Conservation (phyloP, 2,329 filamentous ascomycete species). For the Hypoxylon sp. region DNA sequence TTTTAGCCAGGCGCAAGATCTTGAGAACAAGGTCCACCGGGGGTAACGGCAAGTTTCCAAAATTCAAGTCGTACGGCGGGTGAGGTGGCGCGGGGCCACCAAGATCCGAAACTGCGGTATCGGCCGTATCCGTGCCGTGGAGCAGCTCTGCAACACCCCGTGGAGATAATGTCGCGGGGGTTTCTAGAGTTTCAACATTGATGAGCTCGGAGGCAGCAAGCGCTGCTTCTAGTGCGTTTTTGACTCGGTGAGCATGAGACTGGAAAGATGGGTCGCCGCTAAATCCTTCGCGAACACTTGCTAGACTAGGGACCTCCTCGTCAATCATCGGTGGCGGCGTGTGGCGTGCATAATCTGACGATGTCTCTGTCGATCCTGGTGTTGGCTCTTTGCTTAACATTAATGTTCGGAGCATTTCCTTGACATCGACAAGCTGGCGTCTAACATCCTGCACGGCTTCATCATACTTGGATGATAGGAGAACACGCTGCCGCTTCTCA, state of each 20-base stretch:
- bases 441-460: constrained; percentile 53
- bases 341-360: constrained; percentile 29
- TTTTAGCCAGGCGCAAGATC: constrained; percentile 49
- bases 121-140: constrained; percentile 9
- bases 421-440: constrained; percentile 50
- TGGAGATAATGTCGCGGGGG: constrained; percentile 17
- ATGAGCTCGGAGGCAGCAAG: constrained; percentile 44
- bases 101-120: not conserved
- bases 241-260: constrained; percentile 47
- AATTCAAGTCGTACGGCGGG: constrained; percentile 28
- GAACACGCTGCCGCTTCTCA: constrained; percentile 54
- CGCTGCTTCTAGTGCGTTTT: constrained; percentile 45
- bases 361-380: constrained; percentile 14
- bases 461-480: constrained; percentile 53
- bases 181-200: constrained; percentile 13
- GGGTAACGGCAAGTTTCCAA: constrained; percentile 46
- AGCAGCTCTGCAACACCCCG: constrained; percentile 30
- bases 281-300: constrained; percentile 48
- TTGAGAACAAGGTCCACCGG: constrained; percentile 50
- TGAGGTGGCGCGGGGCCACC: constrained; percentile 1
- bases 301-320: constrained; percentile 48
- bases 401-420: constrained; percentile 48
- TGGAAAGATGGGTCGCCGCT: constrained; percentile 52
- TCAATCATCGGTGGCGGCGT: constrained; percentile 50
- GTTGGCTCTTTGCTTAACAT: constrained; percentile 33